Evolutionary conservation across 2,329 filamentous ascomycete genomes (phyloP).

Genomic region (Cytospora piceae): DNA sequence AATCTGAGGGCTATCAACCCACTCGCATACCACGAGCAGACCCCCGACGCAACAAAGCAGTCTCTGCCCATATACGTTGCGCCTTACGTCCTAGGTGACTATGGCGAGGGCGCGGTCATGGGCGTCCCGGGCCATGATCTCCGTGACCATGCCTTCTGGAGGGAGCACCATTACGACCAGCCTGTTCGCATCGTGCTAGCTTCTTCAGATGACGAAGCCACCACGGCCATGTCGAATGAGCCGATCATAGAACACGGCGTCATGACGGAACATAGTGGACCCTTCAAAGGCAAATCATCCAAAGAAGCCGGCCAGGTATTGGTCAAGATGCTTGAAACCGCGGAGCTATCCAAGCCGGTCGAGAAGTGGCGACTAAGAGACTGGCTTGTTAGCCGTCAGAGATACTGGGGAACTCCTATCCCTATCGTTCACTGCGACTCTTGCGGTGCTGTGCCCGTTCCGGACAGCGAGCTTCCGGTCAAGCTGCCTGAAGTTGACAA

Average conservation of each 20-base stretch:
- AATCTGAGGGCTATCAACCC: conserved; percentile 68
- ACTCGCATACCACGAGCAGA: conserved; percentile 58
- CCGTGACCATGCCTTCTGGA: conserved; percentile 81
- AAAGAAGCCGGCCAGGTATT: conserved; percentile 64
- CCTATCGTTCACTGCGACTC: conserved; percentile 80
- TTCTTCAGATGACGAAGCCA: conserved; percentile 52
- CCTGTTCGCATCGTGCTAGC: conserved; percentile 68
- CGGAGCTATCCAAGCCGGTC: conserved; percentile 61
- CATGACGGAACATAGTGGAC: conserved; percentile 68
- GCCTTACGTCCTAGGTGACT: conserved; percentile 82
- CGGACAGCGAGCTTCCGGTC: conserved; percentile 76
- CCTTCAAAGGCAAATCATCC: conserved; percentile 67
- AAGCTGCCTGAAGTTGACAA: conserved; percentile 69
- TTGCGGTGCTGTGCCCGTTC: conserved; percentile 81
- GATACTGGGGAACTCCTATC: conserved; percentile 91
- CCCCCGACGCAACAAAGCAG: conserved; percentile 54
- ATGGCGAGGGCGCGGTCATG: conserved; percentile 89
- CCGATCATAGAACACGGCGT: conserved; percentile 69
- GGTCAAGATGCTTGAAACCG: conserved; percentile 57
- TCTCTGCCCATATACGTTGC: conserved; percentile 78
- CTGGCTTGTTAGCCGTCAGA: conserved; percentile 89
- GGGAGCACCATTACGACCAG: conserved; percentile 63
- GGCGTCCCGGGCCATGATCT: conserved; percentile 85
- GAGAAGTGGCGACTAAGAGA: conserved; percentile 83
- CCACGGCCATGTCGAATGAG: conserved; percentile 47